phyloP scores from a whole-genome alignment of 768 basidiomycete genomes.

The Rhizopogon salebrosus region DNA sequence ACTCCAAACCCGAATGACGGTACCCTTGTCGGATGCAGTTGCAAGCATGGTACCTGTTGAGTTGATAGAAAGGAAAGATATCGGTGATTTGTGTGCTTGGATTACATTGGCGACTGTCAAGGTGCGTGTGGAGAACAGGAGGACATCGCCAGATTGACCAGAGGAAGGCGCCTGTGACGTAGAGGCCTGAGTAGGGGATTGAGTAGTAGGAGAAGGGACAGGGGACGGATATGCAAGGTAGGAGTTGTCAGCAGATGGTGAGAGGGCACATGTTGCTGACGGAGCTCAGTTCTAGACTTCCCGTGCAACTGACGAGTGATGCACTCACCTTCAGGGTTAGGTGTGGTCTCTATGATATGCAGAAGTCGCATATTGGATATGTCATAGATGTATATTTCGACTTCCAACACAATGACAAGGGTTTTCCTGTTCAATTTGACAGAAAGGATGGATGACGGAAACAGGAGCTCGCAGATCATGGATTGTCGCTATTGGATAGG shows the following conservation, averaged over 20 bases:
- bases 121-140: conserved; percentile 90
- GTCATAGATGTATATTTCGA: conserved; percentile 99
- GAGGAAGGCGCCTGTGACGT: conserved; percentile 35
- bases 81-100: conserved; percentile 93
- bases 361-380: conserved; percentile 97
- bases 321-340: conserved; percentile 84
- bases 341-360: conserved; percentile 95
- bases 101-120: conserved; percentile 93
- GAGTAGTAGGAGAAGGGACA: conserved; percentile 74
- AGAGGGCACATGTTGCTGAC: conserved; percentile 89
- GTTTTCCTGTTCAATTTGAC: conserved; percentile 98
- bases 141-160: conserved; percentile 72
- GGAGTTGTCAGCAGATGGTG: conserved; percentile 87
- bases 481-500: conserved; percentile 70
- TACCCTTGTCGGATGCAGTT: conserved; percentile 91
- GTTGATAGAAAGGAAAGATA: conserved; percentile 85
- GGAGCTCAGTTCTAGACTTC: conserved; percentile 1
- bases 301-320: neutral
- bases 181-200: conserved; percentile 39
- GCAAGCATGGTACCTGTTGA: conserved; percentile 85
- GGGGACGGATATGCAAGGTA: conserved; percentile 97
- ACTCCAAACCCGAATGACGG: conserved; percentile 93
- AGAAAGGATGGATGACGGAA: conserved; percentile 94
- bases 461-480: conserved; percentile 97
- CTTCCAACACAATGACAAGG: conserved; percentile 91